Evolutionary conservation across 2,329 filamentous ascomycete genomes (phyloP).

Genomic region (Phialophora tarda): DNA sequence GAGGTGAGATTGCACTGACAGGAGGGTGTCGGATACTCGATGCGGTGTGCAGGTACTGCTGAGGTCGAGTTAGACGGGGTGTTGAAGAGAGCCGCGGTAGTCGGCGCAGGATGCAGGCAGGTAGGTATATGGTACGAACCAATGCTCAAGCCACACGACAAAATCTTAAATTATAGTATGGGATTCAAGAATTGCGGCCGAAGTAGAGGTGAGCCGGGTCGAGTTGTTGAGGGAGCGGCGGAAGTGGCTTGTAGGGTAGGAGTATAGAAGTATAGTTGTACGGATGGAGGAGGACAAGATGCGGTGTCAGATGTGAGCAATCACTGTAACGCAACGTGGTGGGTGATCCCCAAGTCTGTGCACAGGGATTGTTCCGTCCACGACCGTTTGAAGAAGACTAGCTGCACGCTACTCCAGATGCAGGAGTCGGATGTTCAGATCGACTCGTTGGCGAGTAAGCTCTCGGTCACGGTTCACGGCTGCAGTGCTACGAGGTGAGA

Average conservation of each 20-base stretch:
- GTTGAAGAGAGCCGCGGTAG: background rate
- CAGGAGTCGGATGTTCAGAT: slow-evolving; percentile 1
- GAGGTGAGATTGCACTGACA: slow-evolving; percentile 25
- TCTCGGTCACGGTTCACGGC: background rate
- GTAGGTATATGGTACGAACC: background rate
- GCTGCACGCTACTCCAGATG: slow-evolving; percentile 6
- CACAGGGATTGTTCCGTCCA: background rate
- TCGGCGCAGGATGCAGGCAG: background rate
- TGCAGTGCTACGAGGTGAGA: background rate
- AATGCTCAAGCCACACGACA: slow-evolving; percentile 5
- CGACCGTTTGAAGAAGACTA: slow-evolving; percentile 3
- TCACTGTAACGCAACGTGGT: slow-evolving; percentile 24
- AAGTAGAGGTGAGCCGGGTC: background rate
- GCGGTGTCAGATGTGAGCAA: slow-evolving; percentile 27
- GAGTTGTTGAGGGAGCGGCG: slow-evolving; percentile 7
- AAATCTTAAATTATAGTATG: no score
- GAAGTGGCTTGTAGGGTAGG: slow-evolving; percentile 8
- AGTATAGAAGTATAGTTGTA: slow-evolving; percentile 3
- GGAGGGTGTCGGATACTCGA: background rate
- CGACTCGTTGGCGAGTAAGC: background rate
- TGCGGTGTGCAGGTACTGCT: slow-evolving; percentile 9
- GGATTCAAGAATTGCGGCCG: background rate
- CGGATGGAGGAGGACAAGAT: slow-evolving; percentile 14
- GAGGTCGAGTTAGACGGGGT: background rate
- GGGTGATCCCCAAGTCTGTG: slow-evolving; percentile 9